Conservation (phyloP, 148 eudicot genomes). For the Pharnaceum exiguum region DNA sequence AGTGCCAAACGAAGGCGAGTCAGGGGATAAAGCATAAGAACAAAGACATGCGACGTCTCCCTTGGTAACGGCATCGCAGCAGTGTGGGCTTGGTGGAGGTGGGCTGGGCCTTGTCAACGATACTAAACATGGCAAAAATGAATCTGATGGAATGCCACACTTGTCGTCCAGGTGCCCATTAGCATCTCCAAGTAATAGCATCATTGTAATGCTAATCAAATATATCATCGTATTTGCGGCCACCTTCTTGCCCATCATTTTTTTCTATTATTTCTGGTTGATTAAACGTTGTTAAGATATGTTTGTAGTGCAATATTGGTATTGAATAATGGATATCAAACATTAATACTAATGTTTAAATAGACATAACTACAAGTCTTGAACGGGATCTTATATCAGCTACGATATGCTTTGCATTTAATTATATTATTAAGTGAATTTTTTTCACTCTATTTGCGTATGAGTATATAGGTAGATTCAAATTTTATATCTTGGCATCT, state of each 20-base stretch:
- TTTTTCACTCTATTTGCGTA: too few relatives aligned
- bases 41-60: constrained; percentile 9
- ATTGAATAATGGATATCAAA: too few relatives aligned
- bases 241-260: constrained; percentile 3
- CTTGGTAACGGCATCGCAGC: not conserved
- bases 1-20: constrained; percentile 7
- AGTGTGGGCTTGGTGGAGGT: constrained; percentile 5
- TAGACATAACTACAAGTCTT: too few relatives aligned
- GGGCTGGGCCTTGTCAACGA: constrained; percentile 10
- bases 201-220: not conserved
- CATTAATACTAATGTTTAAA: too few relatives aligned
- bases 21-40: constrained; percentile 2
- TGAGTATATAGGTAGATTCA: too few relatives aligned
- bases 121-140: not conserved
- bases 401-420: too few relatives aligned
- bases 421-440: too few relatives aligned
- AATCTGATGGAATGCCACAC: not conserved
- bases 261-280: not conserved
- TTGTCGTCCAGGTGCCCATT: not conserved
- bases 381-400: too few relatives aligned
- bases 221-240: not conserved
- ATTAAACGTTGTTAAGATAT: not conserved
- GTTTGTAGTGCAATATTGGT: not conserved
- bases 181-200: not conserved
- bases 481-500: too few relatives aligned